Base-by-base conservation (phyloP, 2,329 filamentous ascomycete species). In the Fusarium hostae region DNA sequence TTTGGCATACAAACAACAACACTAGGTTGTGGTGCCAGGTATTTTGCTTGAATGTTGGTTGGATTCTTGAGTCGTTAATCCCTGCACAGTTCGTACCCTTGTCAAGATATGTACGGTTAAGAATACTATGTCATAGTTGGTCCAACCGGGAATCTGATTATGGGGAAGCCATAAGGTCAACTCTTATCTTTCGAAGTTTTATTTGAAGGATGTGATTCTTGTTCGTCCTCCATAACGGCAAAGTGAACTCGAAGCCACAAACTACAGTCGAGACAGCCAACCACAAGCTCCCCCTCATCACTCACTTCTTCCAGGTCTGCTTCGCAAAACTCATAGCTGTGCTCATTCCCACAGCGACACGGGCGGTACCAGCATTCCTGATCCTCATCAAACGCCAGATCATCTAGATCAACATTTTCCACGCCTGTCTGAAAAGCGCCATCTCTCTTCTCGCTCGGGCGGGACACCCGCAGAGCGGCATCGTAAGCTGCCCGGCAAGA, bases 201-300 rank as follows among this genome's bases (percentile, higher is more conserved):
- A 48, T 68, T 22, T 70, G 47, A 55, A 57, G 47, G 50, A 18
- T 59, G 54, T 18, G 22, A 43, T 24, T 73, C 62, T 35, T 72
- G 71, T 13, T 71, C 65, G 10, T 76, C 79, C 13, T 78, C 80
- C 30, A 89, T 79, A 18, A 90, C 84, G 12, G 87, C 88, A 82
- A 91, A 92, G 55, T 89, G 84, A 40, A 92, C 88, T 61, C 86
- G 86, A 56, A 92, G 78, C 89, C 89, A 92, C 48, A 92, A 81
- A 76, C 90, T 92, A 72, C 90, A 92, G 74, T 91, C 90, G 61
- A 84, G 83, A 75, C 90, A 92, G 15, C 88, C 90, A 43, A 92
- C 89, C 78, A 91, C 84, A 50, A 92, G 79, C 76, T 90, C 88
- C 12, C 89, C 87, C 68, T 87, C 83, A 55, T 88, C 86, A 48